Evolutionary conservation across 805 yeast genomes (phyloP), one percentile per base, ranked within the genome.

Genomic region (Lachancea dasiensis): DNA sequence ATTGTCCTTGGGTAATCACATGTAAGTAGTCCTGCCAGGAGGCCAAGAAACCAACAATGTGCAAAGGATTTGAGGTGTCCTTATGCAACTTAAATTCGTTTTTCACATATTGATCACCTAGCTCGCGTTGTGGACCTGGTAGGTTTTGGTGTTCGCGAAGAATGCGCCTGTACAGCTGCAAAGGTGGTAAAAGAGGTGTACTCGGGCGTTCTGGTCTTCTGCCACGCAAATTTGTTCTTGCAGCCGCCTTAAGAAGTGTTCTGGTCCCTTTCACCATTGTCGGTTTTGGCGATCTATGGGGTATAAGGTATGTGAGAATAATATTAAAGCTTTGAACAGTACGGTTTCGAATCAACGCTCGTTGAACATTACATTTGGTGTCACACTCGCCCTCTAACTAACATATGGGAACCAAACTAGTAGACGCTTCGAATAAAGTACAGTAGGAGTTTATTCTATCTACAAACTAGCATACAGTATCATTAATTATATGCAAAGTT

Each of bases 41-140:
- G 1, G 95, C 77, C 44, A 92, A 68, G 51, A 92, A 92, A 8
- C 97, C 98, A 8, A 92, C 87, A 23, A 92, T 86, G 54, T 90
- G 95, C 17, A 86, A 69, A 3, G 99, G 97, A 58, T 92, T 87
- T 47, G 86, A 95, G 5, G 81, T 73, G 33, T 67, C 61, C 43
- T 78, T 74, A 63, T 92, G 98, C 5, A 89, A 81, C 51, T 79
- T 77, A 67, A 92, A 92, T 64, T 92, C 99, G 24, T 80, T 75
- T 56, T 79, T 83, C 36, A 90, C 95, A 58, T 92, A 92, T 48
- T 77, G 71, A 60, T 92, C 96, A 3, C 98, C 99, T 16, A 92
- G 68, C 36, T 77, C 72, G 41, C 95, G 70, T 44, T 82, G 81
- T 34, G 77, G 77, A 3, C 64, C 60, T 0, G 89, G 86, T n/a